Evolutionary conservation across 805 yeast species (phyloP), one percentile per base, ranked within the genome.

Genomic region (Cyberlindnera amylophila): DNA sequence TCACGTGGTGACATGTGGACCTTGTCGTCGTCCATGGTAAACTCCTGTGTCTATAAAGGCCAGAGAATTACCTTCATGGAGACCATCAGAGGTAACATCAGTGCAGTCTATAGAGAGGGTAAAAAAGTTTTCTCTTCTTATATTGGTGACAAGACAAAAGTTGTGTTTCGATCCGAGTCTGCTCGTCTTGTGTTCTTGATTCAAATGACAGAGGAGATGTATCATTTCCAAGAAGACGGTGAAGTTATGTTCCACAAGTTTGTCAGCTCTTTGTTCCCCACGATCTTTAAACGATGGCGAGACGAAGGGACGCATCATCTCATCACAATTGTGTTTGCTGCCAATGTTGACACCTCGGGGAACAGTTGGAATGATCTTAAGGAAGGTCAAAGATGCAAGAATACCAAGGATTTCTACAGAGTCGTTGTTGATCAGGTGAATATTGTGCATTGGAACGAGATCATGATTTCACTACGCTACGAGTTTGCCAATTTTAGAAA

Each of bases 171-270:
- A 36, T 88, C 97, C 1, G 97, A 91, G 55, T 82, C 96, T 32
- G 95, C 97, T 2, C 77, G 85, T 43, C 67, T 91, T 43, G 76
- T 87, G 13, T 85, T 90, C 38, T 70, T 93, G 48, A 80, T 93
- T 38, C 99, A 93, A 59, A 79, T 90, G 47, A 86, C 97, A 1
- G 75, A 84, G 31, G 99, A 93, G 57, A 93, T 93, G 97, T 93
- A 97, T 95, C 88, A 89, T 61, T 93, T 93, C 62, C 98, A 93
- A 63, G 96, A 90, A 57, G 85, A 85, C 51, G 99, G 99, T 2
- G 97, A 91, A 57, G 85, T 90, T 41, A 77, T 88, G 77, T 91
- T 91, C 61, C 91, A 90, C 61, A 87, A 89, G 62, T 77, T 93
- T 53, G 88, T 93, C 35, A 90, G 91, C 59, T 85, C 95, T n/a